phyloP scores from a whole-genome alignment of 768 basidiomycete species.

The Tremella yokohamensis region DNA sequence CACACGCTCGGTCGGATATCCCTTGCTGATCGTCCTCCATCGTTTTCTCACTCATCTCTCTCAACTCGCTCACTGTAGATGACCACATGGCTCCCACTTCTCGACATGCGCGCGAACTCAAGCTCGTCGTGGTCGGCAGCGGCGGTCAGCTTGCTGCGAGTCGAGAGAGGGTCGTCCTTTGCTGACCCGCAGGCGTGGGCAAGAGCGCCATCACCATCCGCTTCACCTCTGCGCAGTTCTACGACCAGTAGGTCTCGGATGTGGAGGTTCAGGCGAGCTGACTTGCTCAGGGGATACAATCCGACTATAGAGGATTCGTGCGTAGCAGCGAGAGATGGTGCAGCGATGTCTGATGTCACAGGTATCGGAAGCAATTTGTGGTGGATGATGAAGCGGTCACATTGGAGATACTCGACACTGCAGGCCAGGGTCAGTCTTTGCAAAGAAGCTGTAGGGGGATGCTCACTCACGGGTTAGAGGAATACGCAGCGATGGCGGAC shows the following conservation, averaged over 20 bases:
- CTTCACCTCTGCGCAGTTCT: slow-evolving; percentile 53
- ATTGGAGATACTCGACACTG: slow-evolving; percentile 57
- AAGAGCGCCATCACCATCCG: slow-evolving; percentile 53
- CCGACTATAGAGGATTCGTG: slow-evolving; percentile 55
- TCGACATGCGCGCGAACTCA: slow-evolving; percentile 8
- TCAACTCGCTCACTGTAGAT: background rate
- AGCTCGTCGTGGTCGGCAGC: slow-evolving; percentile 15
- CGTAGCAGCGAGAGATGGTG: background rate
- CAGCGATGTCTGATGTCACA: background rate
- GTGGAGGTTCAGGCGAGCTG: background rate
- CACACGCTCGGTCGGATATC: background rate
- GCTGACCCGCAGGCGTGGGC: slow-evolving; percentile 43
- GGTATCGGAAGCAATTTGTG: slow-evolving; percentile 53
- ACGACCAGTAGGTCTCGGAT: slow-evolving; percentile 38
- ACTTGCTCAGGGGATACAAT: slow-evolving; percentile 52
- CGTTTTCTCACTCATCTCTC: background rate
- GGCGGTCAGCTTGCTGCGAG: slow-evolving; percentile 10
- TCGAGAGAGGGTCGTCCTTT: too few relatives aligned
- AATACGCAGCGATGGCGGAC: slow-evolving; percentile 50
- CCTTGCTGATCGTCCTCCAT: slow-evolving; percentile 2
- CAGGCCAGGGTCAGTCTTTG: slow-evolving; percentile 52
- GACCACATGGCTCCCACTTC: slow-evolving; percentile 3
- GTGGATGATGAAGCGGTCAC: slow-evolving; percentile 56
- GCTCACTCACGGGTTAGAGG: slow-evolving; percentile 23
- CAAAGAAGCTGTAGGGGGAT: background rate